Conservation (phyloP, 179 eudicot species). For the Monotropa hypopitys region DNA sequence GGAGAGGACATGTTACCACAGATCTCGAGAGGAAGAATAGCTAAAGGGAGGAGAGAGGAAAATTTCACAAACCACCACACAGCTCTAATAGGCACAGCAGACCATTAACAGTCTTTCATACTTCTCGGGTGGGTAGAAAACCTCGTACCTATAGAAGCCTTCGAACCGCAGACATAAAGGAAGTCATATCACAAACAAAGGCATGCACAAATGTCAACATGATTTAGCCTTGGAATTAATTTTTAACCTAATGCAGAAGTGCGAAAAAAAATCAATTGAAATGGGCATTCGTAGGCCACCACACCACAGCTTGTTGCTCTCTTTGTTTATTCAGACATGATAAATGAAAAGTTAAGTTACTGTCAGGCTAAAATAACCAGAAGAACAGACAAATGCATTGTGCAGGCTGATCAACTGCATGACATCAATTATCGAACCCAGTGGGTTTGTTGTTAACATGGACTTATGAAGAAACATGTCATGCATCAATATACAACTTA, state of each 20-base stretch:
- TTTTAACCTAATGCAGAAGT: neutral
- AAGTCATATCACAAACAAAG: conserved; percentile 9
- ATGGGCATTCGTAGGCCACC: neutral
- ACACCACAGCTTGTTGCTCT: neutral
- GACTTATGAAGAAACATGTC: neutral
- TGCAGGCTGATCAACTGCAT: neutral
- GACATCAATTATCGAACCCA: neutral
- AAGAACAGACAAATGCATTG: neutral
- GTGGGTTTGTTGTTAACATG: neutral
- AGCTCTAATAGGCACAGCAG: neutral
- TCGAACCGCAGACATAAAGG: conserved; percentile 6
- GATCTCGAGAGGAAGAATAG: neutral
- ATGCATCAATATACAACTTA: neutral
- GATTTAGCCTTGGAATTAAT: neutral
- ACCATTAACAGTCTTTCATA: conserved; percentile 1
- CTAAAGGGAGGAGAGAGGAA: neutral
- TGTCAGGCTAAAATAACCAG: neutral
- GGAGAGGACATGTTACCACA: neutral
- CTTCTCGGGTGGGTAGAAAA: neutral
- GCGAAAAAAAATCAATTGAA: neutral
- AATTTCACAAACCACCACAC: neutral
- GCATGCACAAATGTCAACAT: conserved; percentile 5
- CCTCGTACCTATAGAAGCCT: conserved; percentile 6
- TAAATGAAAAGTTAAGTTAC: neutral
- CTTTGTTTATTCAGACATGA: neutral